Conservation (phyloP, 306 rosid species). For the Comarum palustre region DNA sequence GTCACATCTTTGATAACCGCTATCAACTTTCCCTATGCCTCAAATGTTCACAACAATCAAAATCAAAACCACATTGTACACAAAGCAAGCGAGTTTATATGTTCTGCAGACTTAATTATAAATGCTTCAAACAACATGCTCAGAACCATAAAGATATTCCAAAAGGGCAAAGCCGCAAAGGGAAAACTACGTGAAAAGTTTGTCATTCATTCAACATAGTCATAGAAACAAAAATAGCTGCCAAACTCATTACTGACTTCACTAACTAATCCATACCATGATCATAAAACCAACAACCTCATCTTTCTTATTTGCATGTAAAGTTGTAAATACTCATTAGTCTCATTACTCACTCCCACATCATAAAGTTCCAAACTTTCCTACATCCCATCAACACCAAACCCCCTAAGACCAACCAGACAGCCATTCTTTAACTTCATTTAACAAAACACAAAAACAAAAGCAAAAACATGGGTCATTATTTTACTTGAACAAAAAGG, state of each 20-base stretch:
- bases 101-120: constrained; percentile 7
- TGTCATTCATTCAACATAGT: constrained; percentile 6
- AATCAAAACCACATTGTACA: constrained; percentile 6
- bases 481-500: constrained; percentile 2
- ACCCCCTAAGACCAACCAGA: background rate
- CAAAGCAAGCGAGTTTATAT: background rate
- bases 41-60: constrained; percentile 7
- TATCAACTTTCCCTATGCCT: constrained; percentile 20
- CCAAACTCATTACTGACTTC: constrained; percentile 33
- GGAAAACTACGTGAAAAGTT: background rate
- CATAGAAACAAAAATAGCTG: constrained; percentile 25
- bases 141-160: constrained; percentile 3
- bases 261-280: constrained; percentile 26
- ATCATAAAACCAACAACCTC: constrained; percentile 23
- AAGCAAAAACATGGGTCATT: background rate
- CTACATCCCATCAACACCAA: background rate
- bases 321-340: no score
- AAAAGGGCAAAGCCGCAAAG: background rate
- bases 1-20: constrained; percentile 3
- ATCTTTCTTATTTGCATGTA: background rate
- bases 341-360: constrained; percentile 10
- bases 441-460: background rate
- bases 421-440: background rate
- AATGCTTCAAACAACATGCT: constrained; percentile 14
- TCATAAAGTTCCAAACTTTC: background rate